phyloP scores from a whole-genome alignment of 2,329 filamentous ascomycete species.

The Xylaria sp. region DNA sequence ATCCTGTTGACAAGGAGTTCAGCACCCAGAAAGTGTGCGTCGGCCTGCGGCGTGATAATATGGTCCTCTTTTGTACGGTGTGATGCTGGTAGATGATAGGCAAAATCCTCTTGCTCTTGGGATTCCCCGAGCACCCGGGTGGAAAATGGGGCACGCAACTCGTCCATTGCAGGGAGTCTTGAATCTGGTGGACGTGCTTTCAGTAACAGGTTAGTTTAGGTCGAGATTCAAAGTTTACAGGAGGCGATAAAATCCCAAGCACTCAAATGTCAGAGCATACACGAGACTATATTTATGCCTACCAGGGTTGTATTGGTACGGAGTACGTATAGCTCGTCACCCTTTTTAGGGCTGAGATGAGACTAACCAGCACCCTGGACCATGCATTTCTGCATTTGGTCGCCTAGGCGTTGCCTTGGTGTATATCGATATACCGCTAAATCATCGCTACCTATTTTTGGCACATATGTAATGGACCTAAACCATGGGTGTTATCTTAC shows the following conservation, averaged over 20 bases:
- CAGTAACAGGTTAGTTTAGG: background rate
- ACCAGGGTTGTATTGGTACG: background rate
- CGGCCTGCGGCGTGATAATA: slow-evolving; percentile 41
- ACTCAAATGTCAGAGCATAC: background rate
- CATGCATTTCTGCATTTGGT: slow-evolving; percentile 16
- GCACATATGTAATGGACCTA: slow-evolving; percentile 12
- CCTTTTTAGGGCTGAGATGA: slow-evolving; percentile 33
- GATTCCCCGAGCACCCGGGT: slow-evolving; percentile 20
- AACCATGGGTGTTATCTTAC: background rate
- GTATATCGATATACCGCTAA: slow-evolving; percentile 1
- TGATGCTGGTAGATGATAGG: slow-evolving; percentile 45
- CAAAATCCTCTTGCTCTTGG: slow-evolving; percentile 14
- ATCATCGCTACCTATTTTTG: slow-evolving; percentile 30
- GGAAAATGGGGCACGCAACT: slow-evolving; percentile 19
- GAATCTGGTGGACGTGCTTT: background rate
- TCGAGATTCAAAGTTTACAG: background rate
- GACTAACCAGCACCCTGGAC: slow-evolving; percentile 11
- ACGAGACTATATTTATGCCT: slow-evolving; percentile 2
- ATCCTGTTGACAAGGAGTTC: slow-evolving; percentile 49
- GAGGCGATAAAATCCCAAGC: background rate
- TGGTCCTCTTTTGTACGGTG: slow-evolving; percentile 46
- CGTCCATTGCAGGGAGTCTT: slow-evolving; percentile 13
- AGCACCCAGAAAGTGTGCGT: slow-evolving; percentile 41
- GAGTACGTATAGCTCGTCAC: background rate
- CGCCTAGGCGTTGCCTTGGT: background rate